phyloP scores from a whole-genome alignment of 108 stramenopile genomes.

The Pseudonitzschia delicatissima region DNA sequence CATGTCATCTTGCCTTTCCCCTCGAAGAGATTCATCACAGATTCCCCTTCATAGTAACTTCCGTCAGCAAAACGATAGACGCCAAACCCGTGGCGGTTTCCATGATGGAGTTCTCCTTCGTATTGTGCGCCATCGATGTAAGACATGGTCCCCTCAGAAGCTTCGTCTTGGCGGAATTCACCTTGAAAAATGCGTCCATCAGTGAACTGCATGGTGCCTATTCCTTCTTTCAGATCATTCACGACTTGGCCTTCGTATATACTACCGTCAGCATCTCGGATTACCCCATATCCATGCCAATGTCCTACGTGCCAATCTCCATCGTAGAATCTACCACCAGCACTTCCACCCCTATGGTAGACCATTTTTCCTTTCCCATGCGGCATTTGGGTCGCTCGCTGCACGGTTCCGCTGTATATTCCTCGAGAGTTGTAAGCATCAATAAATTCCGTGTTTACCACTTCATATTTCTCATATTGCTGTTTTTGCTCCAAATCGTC shows the following conservation, averaged over 20 bases:
- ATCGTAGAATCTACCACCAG: constrained; percentile 26
- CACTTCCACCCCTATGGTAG: constrained; percentile 17
- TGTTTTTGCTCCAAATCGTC: constrained; percentile 25
- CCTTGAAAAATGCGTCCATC: constrained; percentile 38
- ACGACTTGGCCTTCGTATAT: constrained; percentile 27
- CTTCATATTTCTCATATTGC: not conserved
- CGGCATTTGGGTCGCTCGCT: constrained; percentile 9
- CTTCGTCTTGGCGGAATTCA: constrained; percentile 16
- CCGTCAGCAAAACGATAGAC: constrained; percentile 30
- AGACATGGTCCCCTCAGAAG: constrained; percentile 16
- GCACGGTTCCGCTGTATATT: constrained; percentile 26
- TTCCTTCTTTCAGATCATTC: constrained; percentile 28
- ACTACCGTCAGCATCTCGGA: constrained; percentile 20
- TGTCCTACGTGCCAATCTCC: constrained; percentile 30
- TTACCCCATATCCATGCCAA: constrained; percentile 24
- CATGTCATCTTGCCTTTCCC: constrained; percentile 47
- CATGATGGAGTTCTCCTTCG: constrained; percentile 33
- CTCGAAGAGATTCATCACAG: constrained; percentile 23
- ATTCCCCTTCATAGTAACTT: constrained; percentile 27
- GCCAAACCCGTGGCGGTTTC: constrained; percentile 41
- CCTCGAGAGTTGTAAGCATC: constrained; percentile 30
- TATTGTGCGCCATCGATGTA: constrained; percentile 38
- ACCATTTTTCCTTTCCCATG: constrained; percentile 29
- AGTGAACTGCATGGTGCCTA: constrained; percentile 23
- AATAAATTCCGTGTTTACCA: constrained; percentile 8